phyloP scores from a whole-genome alignment of 2,329 filamentous ascomycete genomes.

The Scytalidium sp. region DNA sequence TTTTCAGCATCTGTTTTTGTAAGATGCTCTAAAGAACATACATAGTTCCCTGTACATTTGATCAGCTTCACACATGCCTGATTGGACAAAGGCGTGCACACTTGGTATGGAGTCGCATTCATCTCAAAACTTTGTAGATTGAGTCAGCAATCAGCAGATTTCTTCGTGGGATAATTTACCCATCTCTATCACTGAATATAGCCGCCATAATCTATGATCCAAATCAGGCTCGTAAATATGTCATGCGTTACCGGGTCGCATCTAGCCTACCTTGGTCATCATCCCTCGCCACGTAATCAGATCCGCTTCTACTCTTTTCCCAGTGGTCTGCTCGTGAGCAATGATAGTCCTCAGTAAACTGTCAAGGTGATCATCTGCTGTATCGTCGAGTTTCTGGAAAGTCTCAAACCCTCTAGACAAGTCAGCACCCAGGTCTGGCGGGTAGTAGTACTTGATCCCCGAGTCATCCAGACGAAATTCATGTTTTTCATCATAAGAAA shows the following conservation, averaged over 20 bases:
- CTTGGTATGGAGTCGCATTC: constrained; percentile 90
- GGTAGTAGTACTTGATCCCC: constrained; percentile 86
- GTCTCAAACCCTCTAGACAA: constrained; percentile 77
- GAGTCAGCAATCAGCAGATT: constrained; percentile 4
- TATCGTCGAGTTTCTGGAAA: constrained; percentile 81
- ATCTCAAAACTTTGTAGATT: constrained; percentile 73
- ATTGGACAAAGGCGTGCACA: constrained; percentile 39
- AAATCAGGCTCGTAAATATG: constrained; percentile 3
- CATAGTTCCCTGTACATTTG: constrained; percentile 1
- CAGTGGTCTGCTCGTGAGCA: constrained; percentile 66
- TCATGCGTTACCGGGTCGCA: not conserved
- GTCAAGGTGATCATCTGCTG: constrained; percentile 82
- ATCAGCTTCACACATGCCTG: not conserved
- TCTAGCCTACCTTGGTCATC: constrained; percentile 81
- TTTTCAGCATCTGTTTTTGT: constrained; percentile 19
- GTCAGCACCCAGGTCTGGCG: constrained; percentile 67
- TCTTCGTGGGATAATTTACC: constrained; percentile 45
- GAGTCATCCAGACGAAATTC: constrained; percentile 72
- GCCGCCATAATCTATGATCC: constrained; percentile 71
- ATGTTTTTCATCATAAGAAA: constrained; percentile 88
- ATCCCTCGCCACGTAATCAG: constrained; percentile 94
- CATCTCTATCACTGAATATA: constrained; percentile 78
- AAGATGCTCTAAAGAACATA: constrained; percentile 13
- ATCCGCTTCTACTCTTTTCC: constrained; percentile 68
- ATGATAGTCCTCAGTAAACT: constrained; percentile 75